Base-by-base conservation (phyloP, 345 rosid species). In the Geranium brycei region DNA sequence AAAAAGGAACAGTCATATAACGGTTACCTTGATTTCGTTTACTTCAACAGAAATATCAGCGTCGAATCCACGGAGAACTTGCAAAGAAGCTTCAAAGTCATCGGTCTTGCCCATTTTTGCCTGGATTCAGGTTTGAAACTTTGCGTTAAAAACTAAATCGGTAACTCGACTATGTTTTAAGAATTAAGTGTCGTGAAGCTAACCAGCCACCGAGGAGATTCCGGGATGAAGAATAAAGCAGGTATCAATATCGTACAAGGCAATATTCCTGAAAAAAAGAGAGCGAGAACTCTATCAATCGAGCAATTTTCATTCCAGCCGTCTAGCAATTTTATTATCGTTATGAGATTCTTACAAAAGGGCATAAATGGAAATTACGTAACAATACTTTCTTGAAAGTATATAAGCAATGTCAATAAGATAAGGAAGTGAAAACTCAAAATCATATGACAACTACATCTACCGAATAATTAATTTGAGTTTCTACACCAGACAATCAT, bases 141-240 rank as follows among this genome's bases (percentile, higher is more conserved):
- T 58, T 59, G 60, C 23, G 53, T 73, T 59, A 68, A 28, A 62
- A 57, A 31, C n/a, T 51, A 38, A 35, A 58, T 58, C 31, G 51
- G 60, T 53, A 19, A n/a, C 31, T 14, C 53, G 7, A 58, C 32
- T 13, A 64, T 57, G 28, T 58, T 14, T 16, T 15, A 5, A 19
- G 61, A 23, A 31, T 59, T 3, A 14, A 59, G 61, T 31, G 14
- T 61, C 41, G 58, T 65, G 62, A 30, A 47, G 65, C 40, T 76
- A 82, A 90, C 97, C 96, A 93, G 88, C 97, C 99, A 93, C 35
- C 99, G 82, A 72, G 99, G 97, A 65, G 97, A 93, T 74, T 93
- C 99, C 0, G 97, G 99, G 69, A 93, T 79, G 82, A 93, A 93
- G 76, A 90, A 93, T 58, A 93, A 86, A 62, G 91, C 97, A 60